Evolutionary conservation across 1,139 yeast genomes (phyloP), one percentile per base, ranked within the genome.

Genomic region (Lodderomyces margitis): DNA sequence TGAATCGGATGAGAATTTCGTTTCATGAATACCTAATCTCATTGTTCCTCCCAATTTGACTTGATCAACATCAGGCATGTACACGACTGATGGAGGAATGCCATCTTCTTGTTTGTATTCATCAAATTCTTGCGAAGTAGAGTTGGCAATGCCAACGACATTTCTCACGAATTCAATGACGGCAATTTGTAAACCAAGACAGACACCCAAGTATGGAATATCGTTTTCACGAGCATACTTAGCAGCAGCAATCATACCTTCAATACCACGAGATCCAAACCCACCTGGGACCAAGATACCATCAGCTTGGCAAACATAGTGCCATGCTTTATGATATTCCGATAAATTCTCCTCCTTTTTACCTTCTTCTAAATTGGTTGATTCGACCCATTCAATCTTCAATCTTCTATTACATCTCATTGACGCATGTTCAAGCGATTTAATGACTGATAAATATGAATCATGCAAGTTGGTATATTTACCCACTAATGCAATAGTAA

Each of bases 241-340:
- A 43, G 98, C 96, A 48, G 98, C 98, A 27, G 89, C 74, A 62
- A 94, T 74, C 99, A 94, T 94, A 58, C 98, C 98, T 70, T 92
- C 98, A 48, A 89, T 88, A 67, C 99, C 99, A 66, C 98, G 84
- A 42, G 81, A 70, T 48, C 99, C 99, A 60, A 94, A 94, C 2
- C 99, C 99, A 59, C 99, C 99, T 33, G 99, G 98, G 45, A 94
- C 96, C 49, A 94, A 77, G 51, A 94, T 87, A 66, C 98, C 98
- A 64, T 94, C 96, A 19, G 98, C 96, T 57, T 87, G 82, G 62
- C 96, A 88, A 52, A 94, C 83, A 54, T 78, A 74, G 58, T 88
- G 94, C 99, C 98, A 94, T 43, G 98, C 96, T 61, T 85, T 83
- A 66, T 92, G 96, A 71, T 86, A 91, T 55, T 80, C 79, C 44